Evolutionary conservation across 2,329 filamentous ascomycete genomes (phyloP), one percentile per base, ranked within the genome.

Genomic region (Xylaria arbuscula): DNA sequence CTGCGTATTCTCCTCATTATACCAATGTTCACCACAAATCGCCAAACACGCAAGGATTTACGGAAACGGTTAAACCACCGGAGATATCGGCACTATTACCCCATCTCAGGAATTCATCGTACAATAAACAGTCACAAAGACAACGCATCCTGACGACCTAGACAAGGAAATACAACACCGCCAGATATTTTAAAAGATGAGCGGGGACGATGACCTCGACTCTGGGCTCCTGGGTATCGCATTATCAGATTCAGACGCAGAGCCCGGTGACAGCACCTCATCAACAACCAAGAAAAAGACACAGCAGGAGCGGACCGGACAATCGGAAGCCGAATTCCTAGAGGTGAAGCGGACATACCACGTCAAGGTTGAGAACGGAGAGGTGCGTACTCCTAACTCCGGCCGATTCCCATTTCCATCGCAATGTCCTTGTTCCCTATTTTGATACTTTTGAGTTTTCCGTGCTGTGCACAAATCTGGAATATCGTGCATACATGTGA

Each of bases 311-410:
- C 72, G 63, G 71, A 68, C 67, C 3, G 77, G 58, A 71, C 86
- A 88, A 74, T 82, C 86, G 0, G 85, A 88, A 67, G 82, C 81
- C 17, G 82, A 82, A 1, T 88, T 86, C 71, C 81, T 82, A 69
- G 78, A 76, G 5, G 78, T 88, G 2, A 83, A 82, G 74, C 76
- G 73, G 4, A 77, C 73, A 1, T 89, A 88, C 66, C 72, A 71
- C 17, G 80, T 79, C 24, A 87, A 86, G 71, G 73, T 87, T 45
- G 85, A 88, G 73, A 86, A 88, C 68, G 87, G 87, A 66, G 79
- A 88, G 72, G 87, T 87, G 74, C 70, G 81, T 75, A 40, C 22
- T 38, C 17, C 40, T 58, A 47, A 47, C 40, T 13, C 38, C 15
- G 11, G 17, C 32, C n/a, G 38, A 50, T 59, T 62, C 32, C n/a